Conservation (phyloP, 1,139 yeast genomes). For the Geotrichum klebahnii region DNA sequence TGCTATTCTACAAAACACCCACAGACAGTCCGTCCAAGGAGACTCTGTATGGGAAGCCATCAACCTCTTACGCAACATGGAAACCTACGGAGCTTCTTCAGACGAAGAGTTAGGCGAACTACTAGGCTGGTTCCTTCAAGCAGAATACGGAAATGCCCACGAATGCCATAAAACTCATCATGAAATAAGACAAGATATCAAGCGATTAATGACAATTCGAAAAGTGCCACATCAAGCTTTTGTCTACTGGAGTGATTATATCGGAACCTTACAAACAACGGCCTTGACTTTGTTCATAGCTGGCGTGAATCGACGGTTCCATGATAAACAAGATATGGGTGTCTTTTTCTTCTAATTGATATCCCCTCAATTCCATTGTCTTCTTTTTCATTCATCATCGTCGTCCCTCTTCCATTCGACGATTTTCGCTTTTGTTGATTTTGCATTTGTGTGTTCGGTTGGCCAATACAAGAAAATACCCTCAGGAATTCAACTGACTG, state of each 20-base stretch:
- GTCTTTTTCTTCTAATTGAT: slow-evolving; percentile 18
- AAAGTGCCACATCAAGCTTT: slow-evolving; percentile 16
- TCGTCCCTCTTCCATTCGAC: not conserved
- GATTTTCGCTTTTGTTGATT: no score
- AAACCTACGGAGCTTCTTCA: slow-evolving; percentile 12
- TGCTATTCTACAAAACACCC: not conserved
- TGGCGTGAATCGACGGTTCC: slow-evolving; percentile 18
- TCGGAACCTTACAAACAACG: slow-evolving; percentile 15
- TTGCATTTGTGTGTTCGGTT: no score
- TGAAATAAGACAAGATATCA: slow-evolving; percentile 10
- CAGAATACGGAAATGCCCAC: slow-evolving; percentile 20
- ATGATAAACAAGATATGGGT: slow-evolving; percentile 16
- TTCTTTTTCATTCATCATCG: not conserved
- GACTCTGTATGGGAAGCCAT: slow-evolving; percentile 18
- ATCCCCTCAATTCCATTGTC: not conserved
- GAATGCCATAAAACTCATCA: slow-evolving; percentile 3
- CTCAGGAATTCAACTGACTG: no score
- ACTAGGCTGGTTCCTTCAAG: slow-evolving; percentile 19
- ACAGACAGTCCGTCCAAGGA: slow-evolving; percentile 2
- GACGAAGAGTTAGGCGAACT: slow-evolving; percentile 21
- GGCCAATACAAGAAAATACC: no score
- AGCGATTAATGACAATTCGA: slow-evolving; percentile 4
- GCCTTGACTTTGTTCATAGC: slow-evolving; percentile 19
- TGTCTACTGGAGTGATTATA: slow-evolving; percentile 21
- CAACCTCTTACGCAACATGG: slow-evolving; percentile 14